These are phyloP conservation scores for Rhodotorula sp. DNA, from an alignment of 1,284 basidiomycete species.

Conservation along the genomic window DNA sequence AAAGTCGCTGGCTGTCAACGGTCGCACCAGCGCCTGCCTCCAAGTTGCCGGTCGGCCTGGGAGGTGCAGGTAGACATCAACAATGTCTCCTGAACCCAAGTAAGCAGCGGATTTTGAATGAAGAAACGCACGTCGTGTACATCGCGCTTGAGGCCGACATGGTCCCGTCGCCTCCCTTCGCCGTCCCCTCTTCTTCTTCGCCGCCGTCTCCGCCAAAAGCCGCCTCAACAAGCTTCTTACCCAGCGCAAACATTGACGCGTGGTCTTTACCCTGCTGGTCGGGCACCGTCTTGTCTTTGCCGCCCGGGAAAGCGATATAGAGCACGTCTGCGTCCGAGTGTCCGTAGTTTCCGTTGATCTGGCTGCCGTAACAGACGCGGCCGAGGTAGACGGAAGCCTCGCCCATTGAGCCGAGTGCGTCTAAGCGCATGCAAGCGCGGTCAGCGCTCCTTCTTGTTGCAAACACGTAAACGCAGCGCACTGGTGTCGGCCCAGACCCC, in stretches of 20 bases:
- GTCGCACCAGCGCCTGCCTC: too few relatives aligned
- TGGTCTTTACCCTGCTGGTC: not conserved
- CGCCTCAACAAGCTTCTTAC: not conserved
- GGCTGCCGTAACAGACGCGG: not conserved
- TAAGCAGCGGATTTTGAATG: too few relatives aligned
- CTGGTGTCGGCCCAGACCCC: slow-evolving; percentile 20
- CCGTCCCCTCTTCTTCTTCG: too few relatives aligned
- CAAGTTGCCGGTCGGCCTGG: too few relatives aligned
- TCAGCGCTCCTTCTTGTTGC: not conserved
- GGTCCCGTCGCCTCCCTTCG: too few relatives aligned
- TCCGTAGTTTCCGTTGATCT: slow-evolving; percentile 6
- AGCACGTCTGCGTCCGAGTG: slow-evolving; percentile 6
- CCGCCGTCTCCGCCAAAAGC: not conserved
- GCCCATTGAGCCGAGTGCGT: slow-evolving; percentile 9
- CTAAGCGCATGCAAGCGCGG: not conserved
- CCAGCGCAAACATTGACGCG: slow-evolving; percentile 1
- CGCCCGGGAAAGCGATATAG: slow-evolving; percentile 11
- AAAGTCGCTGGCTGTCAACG: too few relatives aligned
- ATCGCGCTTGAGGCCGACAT: too few relatives aligned
- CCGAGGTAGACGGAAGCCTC: slow-evolving; percentile 9
- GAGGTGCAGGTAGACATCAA: too few relatives aligned
- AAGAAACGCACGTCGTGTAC: not conserved
- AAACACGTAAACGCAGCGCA: not conserved
- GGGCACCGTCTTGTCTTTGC: not conserved
- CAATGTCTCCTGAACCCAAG: too few relatives aligned